Conservation (phyloP, 2,329 filamentous ascomycete species). For the Ophiostoma tasmaniense region DNA sequence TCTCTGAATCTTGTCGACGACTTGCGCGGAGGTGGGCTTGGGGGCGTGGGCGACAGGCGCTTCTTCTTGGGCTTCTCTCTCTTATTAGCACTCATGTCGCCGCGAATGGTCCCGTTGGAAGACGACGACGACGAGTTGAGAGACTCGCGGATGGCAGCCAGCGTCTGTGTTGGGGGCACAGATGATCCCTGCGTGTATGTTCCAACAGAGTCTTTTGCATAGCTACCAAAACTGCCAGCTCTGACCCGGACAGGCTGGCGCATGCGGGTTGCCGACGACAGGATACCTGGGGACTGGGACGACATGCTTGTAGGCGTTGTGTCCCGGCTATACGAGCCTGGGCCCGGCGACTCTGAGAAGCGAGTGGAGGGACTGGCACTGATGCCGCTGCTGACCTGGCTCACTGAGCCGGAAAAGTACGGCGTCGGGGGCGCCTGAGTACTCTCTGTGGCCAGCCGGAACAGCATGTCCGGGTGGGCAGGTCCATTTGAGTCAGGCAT, state of each 20-base stretch:
- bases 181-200: slow-evolving; percentile 30
- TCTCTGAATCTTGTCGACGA: slow-evolving; percentile 49
- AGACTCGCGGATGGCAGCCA: slow-evolving; percentile 61
- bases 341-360: slow-evolving; percentile 63
- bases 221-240: slow-evolving; percentile 48
- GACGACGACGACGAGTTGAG: slow-evolving; percentile 64
- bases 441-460: slow-evolving; percentile 54
- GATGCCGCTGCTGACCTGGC: slow-evolving; percentile 48
- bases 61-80: slow-evolving; percentile 35
- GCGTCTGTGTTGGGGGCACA: slow-evolving; percentile 47
- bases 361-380: slow-evolving; percentile 67
- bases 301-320: slow-evolving; percentile 72
- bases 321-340: slow-evolving; percentile 64
- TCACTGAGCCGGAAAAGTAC: slow-evolving; percentile 48
- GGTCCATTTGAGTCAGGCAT: slow-evolving; percentile 24
- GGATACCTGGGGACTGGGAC: slow-evolving; percentile 60
- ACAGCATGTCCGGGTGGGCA: slow-evolving; percentile 39
- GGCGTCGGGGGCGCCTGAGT: slow-evolving; percentile 56
- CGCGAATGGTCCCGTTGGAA: slow-evolving; percentile 50
- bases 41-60: slow-evolving; percentile 40
- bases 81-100: slow-evolving; percentile 31
- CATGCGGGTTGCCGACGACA: slow-evolving; percentile 39
- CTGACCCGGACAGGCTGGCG: slow-evolving; percentile 49
- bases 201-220: slow-evolving; percentile 44
- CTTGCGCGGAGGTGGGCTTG: slow-evolving; percentile 54